Base-by-base conservation (phyloP, 2,329 filamentous ascomycete species). In the Leptographium wingfieldii region DNA sequence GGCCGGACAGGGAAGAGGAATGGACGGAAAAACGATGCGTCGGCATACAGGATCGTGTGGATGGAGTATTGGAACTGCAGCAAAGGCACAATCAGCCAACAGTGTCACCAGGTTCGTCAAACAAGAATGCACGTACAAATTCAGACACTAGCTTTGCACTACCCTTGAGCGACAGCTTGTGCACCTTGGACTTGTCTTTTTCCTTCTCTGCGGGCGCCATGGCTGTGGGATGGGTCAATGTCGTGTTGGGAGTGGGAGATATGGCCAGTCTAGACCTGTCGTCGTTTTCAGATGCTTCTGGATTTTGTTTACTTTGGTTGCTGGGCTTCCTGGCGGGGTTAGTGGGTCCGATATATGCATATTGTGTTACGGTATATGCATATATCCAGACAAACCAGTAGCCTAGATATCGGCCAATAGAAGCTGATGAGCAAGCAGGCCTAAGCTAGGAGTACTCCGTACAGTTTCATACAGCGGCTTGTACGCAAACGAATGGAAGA, bases 61-160 rank as follows among this genome's bases (percentile, higher is more conserved):
- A 97, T 96, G 1, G 90, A 96, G 74, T 96, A 99, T 79, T 99
- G 91, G 70, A 99, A 99, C 83, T 88, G 68, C 49, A 31, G 68
- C 49, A 31, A 14, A 27, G 12, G 25, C 9, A 52, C 9, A 57
- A 25, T 61, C 59, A 56, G 61, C 14, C 16, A 33, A 38, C 3
- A 11, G 22, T 38, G 19, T 53, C n/a, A n/a, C 25, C 25, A 7
- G 3, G 19, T 55, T 22, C n/a, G 33, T 25, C 35, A n/a, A 7
- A 22, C 6, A 14, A 58, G 16, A 35, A 19, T 14, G 60, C 57
- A 80, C 88, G 72, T 77, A 95, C 91, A 73, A 99, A 99, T 77
- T 99, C 94, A 53, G 92, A 88, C 61, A 97, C 91, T 46, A 95
- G 82, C 74, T 92, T 95, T 48, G 90, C 84, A 67, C 76, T 82